Evolutionary conservation across 441 rosid species (phyloP).

Genomic region (Populus hybrid): DNA sequence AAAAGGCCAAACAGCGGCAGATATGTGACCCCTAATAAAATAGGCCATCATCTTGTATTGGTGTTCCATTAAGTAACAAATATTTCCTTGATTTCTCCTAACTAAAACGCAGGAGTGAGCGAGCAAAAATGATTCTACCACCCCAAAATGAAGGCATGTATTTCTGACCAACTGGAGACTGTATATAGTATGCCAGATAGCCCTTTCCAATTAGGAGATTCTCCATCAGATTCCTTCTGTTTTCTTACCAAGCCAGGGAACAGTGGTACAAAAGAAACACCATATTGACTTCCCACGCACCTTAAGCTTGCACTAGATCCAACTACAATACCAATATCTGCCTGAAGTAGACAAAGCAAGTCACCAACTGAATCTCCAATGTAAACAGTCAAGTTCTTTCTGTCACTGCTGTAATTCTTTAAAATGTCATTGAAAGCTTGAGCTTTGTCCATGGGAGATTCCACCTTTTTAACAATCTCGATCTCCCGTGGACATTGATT

Average conservation of each 20-base stretch:
- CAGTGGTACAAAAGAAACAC: slow-evolving; percentile 73
- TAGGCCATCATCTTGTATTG: slow-evolving; percentile 42
- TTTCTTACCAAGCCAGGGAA: slow-evolving; percentile 63
- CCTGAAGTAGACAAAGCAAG: slow-evolving; percentile 80
- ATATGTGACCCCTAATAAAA: slow-evolving; percentile 44
- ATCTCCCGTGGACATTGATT: slow-evolving; percentile 74
- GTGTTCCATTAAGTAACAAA: slow-evolving; percentile 31
- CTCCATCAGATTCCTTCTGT: slow-evolving; percentile 54
- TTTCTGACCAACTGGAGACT: slow-evolving; percentile 84
- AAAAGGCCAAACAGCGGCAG: slow-evolving; percentile 22
- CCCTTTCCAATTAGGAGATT: slow-evolving; percentile 56
- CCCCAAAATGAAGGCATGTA: slow-evolving; percentile 88
- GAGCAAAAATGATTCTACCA: slow-evolving; percentile 45
- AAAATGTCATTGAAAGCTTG: slow-evolving; percentile 53
- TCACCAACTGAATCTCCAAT: slow-evolving; percentile 89
- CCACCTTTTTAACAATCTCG: slow-evolving; percentile 54
- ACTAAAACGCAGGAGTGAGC: slow-evolving; percentile 14
- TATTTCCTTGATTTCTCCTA: slow-evolving; percentile 24
- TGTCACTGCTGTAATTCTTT: slow-evolving; percentile 29
- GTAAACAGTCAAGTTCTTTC: slow-evolving; percentile 55
- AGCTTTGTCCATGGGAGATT: slow-evolving; percentile 73
- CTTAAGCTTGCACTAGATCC: slow-evolving; percentile 80
- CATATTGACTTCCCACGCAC: slow-evolving; percentile 71
- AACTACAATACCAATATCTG: slow-evolving; percentile 84
- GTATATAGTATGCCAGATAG: slow-evolving; percentile 73